These are phyloP conservation scores for Eustoma russellianum DNA, from an alignment of 257 asterid genomes.

Conservation along the genomic window DNA sequence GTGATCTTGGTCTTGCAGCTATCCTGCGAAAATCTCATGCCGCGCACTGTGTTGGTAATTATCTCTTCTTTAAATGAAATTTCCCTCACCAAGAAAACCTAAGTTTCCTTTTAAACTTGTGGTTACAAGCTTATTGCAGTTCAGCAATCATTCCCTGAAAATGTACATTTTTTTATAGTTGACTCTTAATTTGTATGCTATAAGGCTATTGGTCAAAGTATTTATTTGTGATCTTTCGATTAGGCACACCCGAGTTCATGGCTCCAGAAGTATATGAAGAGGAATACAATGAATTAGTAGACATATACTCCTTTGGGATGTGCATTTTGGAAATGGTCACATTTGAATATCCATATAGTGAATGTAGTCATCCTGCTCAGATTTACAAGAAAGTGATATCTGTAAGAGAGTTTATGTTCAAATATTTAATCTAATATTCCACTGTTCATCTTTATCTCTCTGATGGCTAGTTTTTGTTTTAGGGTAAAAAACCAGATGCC, in stretches of 20 bases:
- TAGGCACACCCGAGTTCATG: slow-evolving; percentile 54
- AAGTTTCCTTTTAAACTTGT: no score
- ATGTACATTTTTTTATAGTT: neutral
- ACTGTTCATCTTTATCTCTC: slow-evolving; percentile 8
- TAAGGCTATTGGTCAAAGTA: neutral
- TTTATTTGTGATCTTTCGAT: slow-evolving; percentile 2
- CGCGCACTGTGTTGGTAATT: slow-evolving; percentile 47
- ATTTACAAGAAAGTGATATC: slow-evolving; percentile 47
- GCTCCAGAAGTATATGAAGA: slow-evolving; percentile 54
- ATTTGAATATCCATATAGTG: slow-evolving; percentile 46
- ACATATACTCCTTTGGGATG: slow-evolving; percentile 49
- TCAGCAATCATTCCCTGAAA: neutral
- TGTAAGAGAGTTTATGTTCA: slow-evolving; percentile 20
- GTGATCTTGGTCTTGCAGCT: slow-evolving; percentile 54
- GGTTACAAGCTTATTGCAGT: neutral
- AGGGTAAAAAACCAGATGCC: slow-evolving; percentile 42
- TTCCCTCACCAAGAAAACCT: neutral
- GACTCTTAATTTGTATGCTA: no score
- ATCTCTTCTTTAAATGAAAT: neutral
- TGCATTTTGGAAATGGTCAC: slow-evolving; percentile 48
- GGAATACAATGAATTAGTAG: slow-evolving; percentile 48
- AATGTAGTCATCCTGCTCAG: slow-evolving; percentile 49
- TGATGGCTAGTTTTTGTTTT: neutral
- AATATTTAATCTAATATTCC: neutral
- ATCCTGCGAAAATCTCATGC: slow-evolving; percentile 39